Evolutionary conservation across 176 grass and related monocot genomes (phyloP), one percentile per base, ranked within the genome.

Genomic region (Zoysia japonica): DNA sequence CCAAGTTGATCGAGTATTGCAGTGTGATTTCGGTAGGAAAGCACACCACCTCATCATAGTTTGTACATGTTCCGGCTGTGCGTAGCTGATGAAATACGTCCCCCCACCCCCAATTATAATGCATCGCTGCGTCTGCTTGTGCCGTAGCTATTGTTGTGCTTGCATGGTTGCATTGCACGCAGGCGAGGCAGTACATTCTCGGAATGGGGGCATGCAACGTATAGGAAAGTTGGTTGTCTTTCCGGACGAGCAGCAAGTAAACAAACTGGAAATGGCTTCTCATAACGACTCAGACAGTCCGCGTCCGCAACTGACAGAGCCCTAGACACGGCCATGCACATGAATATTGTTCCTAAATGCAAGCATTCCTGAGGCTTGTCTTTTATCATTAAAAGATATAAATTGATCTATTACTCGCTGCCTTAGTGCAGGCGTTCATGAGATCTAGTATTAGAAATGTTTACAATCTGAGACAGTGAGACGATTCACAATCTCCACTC

Each of bases 161-260:
- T 88, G 87, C 81, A 80, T 84, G 76, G 15, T 47, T 85, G 80
- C 86, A 78, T 20, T 28, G 28, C 28, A 28, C 28, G 42, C 55
- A 14, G 49, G 5, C 13, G 8, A 9, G 49, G 35, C 36, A 14
- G 28, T 57, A 51, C 15, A 9, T 47, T 59, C 62, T 79, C 69
- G 80, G 75, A 64, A 79, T 69, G 75, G 68, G 28, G 71, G 65
- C 76, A 80, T 83, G 81, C 81, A 75, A 88, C 71, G 78, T 71
- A 28, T 28, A 28, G 28, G 28, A 88, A 84, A 83, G 45, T 53
- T 62, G 45, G 61, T 11, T 83, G 61, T 44, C 68, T 61, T 71
- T 65, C 72, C 6, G 28, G 85, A 72, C 85, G 74, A 67, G 67
- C 67, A 82, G 79, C 79, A 72, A 78, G 67, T 83, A 78, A 84